Base-by-base conservation (phyloP, 495 filamentous ascomycete genomes). In the Aspergillus bertholletiae region DNA sequence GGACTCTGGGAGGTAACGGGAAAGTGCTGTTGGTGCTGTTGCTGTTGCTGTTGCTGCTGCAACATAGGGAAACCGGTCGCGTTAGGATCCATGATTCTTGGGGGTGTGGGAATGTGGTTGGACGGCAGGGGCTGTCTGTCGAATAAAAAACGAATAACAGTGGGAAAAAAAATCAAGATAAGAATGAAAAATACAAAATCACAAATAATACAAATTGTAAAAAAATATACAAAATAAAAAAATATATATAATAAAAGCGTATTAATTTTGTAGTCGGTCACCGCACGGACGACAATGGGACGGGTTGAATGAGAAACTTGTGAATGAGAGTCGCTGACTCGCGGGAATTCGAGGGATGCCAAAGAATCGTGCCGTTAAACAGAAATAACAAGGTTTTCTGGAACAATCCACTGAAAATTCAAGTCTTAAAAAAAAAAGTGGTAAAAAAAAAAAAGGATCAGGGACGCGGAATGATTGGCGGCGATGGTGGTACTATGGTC, bases 71-170 rank as follows among this genome's bases (percentile, higher is more conserved):
- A 76, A 56, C 68, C 72, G 49, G 64, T 34, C 62, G 67, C 58
- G 60, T 76, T 76, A 55, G 70, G 66, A 55, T 76, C 74, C 74
- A 78, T 78, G 45, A 61, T 68, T 15, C 21, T 40, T 20, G 47
- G 27, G 26, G 17, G 24, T n/a, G 26, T 17, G 24, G 46, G 18
- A 32, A 27, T 48, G 45, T 30, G 47, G 20, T 23, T 34, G 48
- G 32, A 37, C 23, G 17, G 32, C 45, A 30, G 45, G 24, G 23
- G 45, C n/a, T 18, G 45, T 30, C 18, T n/a, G 30, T 30, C 26
- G 17, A 47, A 20, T 28, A 30, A 47, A 28, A 47, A 47, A 30
- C 17, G 26, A 30, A 47, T 24, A 28, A n/a, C 23, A 47, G 30
- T 28, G n/a, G n/a, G n/a, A n/a, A n/a, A n/a, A n/a, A n/a, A 46